These are phyloP conservation scores for Acacia crassicarpa DNA, from an alignment of 306 rosid species.

Conservation along the genomic window DNA sequence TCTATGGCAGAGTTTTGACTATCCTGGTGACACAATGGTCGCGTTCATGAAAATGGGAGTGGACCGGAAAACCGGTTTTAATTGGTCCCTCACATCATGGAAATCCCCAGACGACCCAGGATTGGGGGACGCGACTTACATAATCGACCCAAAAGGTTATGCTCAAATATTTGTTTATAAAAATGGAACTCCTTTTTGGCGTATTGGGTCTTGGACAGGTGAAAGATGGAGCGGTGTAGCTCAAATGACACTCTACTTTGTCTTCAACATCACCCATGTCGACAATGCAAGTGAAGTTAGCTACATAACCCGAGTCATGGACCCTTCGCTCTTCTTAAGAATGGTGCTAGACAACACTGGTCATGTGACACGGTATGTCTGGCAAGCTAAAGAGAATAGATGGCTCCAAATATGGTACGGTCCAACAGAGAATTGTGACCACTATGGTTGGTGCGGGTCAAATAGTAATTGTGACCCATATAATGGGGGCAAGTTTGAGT, in stretches of 20 bases:
- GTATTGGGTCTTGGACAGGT: slow-evolving; percentile 41
- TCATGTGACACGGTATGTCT: background rate
- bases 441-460: slow-evolving; percentile 34
- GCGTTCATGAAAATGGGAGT: slow-evolving; percentile 21
- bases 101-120: background rate
- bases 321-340: background rate
- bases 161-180: slow-evolving; percentile 30
- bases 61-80: slow-evolving; percentile 4
- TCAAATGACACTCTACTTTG: background rate
- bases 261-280: slow-evolving; percentile 14
- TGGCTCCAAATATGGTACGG: slow-evolving; percentile 7
- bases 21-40: slow-evolving; percentile 31
- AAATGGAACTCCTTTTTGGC: background rate
- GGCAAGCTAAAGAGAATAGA: background rate
- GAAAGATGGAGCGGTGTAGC: slow-evolving; percentile 34
- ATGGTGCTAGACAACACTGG: background rate
- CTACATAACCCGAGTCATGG: background rate
- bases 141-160: slow-evolving; percentile 21
- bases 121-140: slow-evolving; percentile 1
- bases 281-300: background rate
- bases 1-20: background rate
- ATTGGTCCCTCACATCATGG: slow-evolving; percentile 37
- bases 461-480: slow-evolving; percentile 43
- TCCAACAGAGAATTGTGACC: slow-evolving; percentile 44
- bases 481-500: slow-evolving; percentile 3